Conservation (phyloP, 2,329 filamentous ascomycete genomes). For the Colletotrichum liaoningense region DNA sequence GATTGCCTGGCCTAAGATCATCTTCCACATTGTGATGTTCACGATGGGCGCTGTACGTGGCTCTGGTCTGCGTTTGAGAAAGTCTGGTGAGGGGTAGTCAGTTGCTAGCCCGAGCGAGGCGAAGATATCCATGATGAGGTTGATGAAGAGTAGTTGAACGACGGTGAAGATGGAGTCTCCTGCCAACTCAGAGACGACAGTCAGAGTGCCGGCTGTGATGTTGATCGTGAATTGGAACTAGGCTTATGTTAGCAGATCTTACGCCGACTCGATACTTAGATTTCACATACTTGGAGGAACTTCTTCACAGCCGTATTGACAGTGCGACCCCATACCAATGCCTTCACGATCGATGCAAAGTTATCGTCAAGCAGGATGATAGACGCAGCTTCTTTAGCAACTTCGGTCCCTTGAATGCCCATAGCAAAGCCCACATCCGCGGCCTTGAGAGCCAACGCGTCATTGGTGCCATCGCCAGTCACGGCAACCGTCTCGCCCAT, state of each 20-base stretch:
- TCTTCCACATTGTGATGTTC: slow-evolving; percentile 83
- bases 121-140: slow-evolving; percentile 71
- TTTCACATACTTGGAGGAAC: slow-evolving; percentile 64
- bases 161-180: slow-evolving; percentile 65
- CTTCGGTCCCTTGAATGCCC: slow-evolving; percentile 71
- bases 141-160: slow-evolving; percentile 70
- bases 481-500: slow-evolving; percentile 69
- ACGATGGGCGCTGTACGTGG: slow-evolving; percentile 55
- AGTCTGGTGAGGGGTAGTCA: slow-evolving; percentile 49
- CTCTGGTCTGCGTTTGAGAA: slow-evolving; percentile 47
- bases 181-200: slow-evolving; percentile 66
- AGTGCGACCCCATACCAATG: slow-evolving; percentile 71
- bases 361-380: slow-evolving; percentile 73
- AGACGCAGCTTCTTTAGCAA: slow-evolving; percentile 71
- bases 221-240: slow-evolving; percentile 71
- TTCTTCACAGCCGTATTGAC: slow-evolving; percentile 74
- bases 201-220: slow-evolving; percentile 69
- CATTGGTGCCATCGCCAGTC: slow-evolving; percentile 73
- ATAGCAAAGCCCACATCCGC: slow-evolving; percentile 74
- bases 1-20: slow-evolving; percentile 80
- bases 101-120: slow-evolving; percentile 62
- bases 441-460: slow-evolving; percentile 69
- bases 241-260: neutral
- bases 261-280: neutral
- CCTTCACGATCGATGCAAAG: slow-evolving; percentile 69